Evolutionary conservation across 768 basidiomycete species (phyloP), one percentile per base, ranked within the genome.

Genomic region (Exidia glandulosa): DNA sequence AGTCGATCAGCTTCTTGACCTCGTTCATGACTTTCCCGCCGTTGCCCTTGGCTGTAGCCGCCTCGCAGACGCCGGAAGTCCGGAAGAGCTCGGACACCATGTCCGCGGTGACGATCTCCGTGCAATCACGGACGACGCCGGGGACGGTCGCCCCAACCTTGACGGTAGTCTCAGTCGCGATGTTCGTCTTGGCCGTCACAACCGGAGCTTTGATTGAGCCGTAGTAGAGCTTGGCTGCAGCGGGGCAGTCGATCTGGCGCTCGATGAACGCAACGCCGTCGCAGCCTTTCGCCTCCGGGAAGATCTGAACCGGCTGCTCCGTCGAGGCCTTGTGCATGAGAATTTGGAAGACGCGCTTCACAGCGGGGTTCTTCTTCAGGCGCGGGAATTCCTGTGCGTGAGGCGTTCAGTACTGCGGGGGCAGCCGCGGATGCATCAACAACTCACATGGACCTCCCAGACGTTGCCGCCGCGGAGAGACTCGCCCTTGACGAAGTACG

Each of bases 21-120:
- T 50, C 10, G n/a, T 19, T 27, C 48, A 50, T 50, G 48, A 50
- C 48, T 27, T 50, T 50, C 14, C 48, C 48, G 23, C 48, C 48
- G 23, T 50, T 50, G 48, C 48, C 48, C 48, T 50, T 50, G 48
- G 16, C 27, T 10, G 48, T 50, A 10, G 23, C 14, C n/a, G 48
- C 48, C 10, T 67, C 66, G 3, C 57, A 41, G 5, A 25, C 48
- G n/a, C 27, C 27, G 48, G 48, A n/a, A 12, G 13, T 50, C 14
- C 10, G 14, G 27, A 50, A 50, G n/a, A 50, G 14, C 10, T 50
- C 48, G 14, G 16, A n/a, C 10, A 50, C 48, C 13, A 50, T 14
- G 10, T 50, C 48, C 23, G 14, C 48, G 23, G 48, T 50, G 14
- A 37, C 19, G 36, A 37, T 37, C 48, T 50, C 48, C 14, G 23